phyloP scores from a whole-genome alignment of 345 rosid genomes.

The Mercurialis annua region DNA sequence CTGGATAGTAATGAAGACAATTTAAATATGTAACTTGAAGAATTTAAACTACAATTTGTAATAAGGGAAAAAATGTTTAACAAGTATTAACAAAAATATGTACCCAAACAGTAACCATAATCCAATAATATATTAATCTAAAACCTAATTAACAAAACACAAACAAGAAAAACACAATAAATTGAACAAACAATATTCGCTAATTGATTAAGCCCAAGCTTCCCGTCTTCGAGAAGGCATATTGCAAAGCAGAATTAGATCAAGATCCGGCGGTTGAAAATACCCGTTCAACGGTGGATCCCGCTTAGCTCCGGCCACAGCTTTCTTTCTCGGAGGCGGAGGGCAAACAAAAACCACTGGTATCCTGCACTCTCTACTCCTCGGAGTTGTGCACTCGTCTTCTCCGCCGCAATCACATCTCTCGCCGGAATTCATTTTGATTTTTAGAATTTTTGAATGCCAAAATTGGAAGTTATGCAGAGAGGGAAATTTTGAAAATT shows the following conservation, averaged over 20 bases:
- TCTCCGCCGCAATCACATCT: conserved; percentile 31
- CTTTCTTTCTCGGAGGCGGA: conserved; percentile 62
- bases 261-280: conserved; percentile 74
- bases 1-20: too few relatives aligned
- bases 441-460: not conserved
- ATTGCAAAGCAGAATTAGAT: conserved; percentile 45
- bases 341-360: conserved; percentile 49
- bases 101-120: too few relatives aligned
- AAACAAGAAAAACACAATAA: too few relatives aligned
- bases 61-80: too few relatives aligned
- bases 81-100: too few relatives aligned
- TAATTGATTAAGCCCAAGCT: conserved; percentile 26
- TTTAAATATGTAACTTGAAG: too few relatives aligned
- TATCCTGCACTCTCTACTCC: conserved; percentile 31
- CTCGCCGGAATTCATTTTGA: conserved; percentile 35
- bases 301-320: conserved; percentile 27
- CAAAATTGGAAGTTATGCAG: not conserved
- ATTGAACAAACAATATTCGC: too few relatives aligned
- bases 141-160: too few relatives aligned
- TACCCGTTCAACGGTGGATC: conserved; percentile 61
- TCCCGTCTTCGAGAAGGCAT: conserved; percentile 28
- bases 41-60: too few relatives aligned
- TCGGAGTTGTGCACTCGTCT: conserved; percentile 56
- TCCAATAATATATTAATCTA: too few relatives aligned
- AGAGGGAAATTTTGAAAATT: not conserved